Base-by-base conservation (phyloP, 345 rosid genomes). In the Gynandropsis gynandra region DNA sequence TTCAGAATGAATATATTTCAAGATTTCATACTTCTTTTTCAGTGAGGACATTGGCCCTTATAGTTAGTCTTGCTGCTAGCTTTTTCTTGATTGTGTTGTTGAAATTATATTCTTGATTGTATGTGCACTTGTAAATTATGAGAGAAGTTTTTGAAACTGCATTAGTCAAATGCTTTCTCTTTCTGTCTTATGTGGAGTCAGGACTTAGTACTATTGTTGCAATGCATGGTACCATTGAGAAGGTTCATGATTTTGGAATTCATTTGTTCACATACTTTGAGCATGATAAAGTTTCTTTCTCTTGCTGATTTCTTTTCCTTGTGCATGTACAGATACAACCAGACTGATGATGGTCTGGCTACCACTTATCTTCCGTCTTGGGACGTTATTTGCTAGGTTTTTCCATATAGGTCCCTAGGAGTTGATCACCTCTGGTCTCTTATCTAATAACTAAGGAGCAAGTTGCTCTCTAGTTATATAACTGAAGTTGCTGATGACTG, bases 381-480 rank as follows among this genome's bases (percentile, higher is more conserved):
- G 29, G 29, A 24, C 5, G 29, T 24, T 5, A 24, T 24, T 31
- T 51, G 49, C 42, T 31, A 31, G 11, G 14, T 33, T 13, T 8
- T 49, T 29, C 14, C 42, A 37, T 31, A 32, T 50, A 18, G 62
- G 13, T 38, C 62, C 12, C 52, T 41, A 7, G 11, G 37, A 37
- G 52, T 46, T 32, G 17, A 18, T 55, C 32, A 50, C 36, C 50
- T 32, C 41, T 40, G 41, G 17, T 41, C 15, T 5, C 21, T 37
- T 15, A 27, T 47, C 31, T 31, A 16, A n/a, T 29, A 16, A 33
- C 16, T 46, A 16, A 49, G 47, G 31, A 32, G 39, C 50, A 42
- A 24, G 33, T 21, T 51, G 29, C 29, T 24, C 8, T 63, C 37
- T 49, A 43, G 11, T 31, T 15, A 6, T 20, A 24, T 33, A 44